phyloP scores from a whole-genome alignment of 2,329 filamentous ascomycete species.

The Beauveria sp. region DNA sequence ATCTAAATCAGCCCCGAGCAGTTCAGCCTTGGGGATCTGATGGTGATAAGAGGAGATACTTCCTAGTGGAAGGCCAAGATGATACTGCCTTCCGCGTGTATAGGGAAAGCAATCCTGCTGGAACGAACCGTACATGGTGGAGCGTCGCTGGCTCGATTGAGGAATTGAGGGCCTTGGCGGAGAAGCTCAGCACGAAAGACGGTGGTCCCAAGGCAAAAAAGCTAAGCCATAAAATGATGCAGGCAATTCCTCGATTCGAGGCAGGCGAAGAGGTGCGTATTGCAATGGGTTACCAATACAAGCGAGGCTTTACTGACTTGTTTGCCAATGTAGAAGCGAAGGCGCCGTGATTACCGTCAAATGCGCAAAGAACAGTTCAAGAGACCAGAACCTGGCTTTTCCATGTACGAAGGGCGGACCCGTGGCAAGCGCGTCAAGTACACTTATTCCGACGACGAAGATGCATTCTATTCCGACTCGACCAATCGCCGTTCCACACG shows the following conservation, averaged over 20 bases:
- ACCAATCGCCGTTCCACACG: conserved; percentile 62
- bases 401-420: conserved; percentile 91
- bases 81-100: conserved; percentile 93
- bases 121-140: conserved; percentile 76
- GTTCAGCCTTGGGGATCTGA: conserved; percentile 88
- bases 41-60: conserved; percentile 87
- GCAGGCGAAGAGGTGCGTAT: conserved; percentile 74
- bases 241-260: conserved; percentile 83
- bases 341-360: conserved; percentile 83
- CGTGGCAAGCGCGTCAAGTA: conserved; percentile 95
- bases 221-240: conserved; percentile 67
- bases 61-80: conserved; percentile 85
- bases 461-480: conserved; percentile 59
- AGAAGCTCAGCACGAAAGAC: conserved; percentile 69
- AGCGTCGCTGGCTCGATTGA: conserved; percentile 87
- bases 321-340: conserved; percentile 63
- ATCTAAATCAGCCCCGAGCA: conserved; percentile 76
- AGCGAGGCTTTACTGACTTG: conserved; percentile 13
- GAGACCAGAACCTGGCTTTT: conserved; percentile 81
- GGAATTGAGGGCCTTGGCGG: conserved; percentile 66
- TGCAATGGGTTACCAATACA: background rate
- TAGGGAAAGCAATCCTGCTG: conserved; percentile 78
- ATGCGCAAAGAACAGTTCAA: conserved; percentile 80
- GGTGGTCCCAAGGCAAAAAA: conserved; percentile 73
- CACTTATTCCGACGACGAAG: conserved; percentile 87